Evolutionary conservation across 768 basidiomycete genomes (phyloP), one percentile per base, ranked within the genome.

Genomic region (Kwoniella newhampshirensis): DNA sequence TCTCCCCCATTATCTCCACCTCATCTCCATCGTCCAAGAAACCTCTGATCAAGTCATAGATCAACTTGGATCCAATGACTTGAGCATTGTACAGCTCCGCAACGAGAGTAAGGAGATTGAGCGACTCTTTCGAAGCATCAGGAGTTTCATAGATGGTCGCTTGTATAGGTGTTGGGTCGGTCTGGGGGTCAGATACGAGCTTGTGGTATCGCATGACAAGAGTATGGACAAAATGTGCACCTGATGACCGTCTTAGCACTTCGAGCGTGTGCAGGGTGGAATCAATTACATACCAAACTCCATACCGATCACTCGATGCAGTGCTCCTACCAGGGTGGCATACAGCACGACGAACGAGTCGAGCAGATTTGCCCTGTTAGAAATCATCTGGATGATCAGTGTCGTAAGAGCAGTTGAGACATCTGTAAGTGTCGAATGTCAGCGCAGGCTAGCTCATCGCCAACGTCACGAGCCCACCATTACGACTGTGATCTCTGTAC

Each of bases 41-140:
- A 13, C 81, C 80, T 7, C 88, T 85, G 62, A 98, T 86, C 45
- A 97, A 75, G 70, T 97, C 96, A 77, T 91, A 98, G 44, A 97
- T 78, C n/a, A 98, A 81, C 11, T 87, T 78, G 54, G 86, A 90
- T 2, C 89, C 89, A 51, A 98, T 83, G 21, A 97, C 89, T 77
- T 91, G 89, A 71, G 97, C 92, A 73, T 97, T 97, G 80, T 97
- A 98, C 18, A 99, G 79, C 72, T 97, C 92, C 1, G 91, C 88
- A 20, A 97, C 77, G 21, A 98, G 82, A 1, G 89, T 84, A 39
- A 94, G 81, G 30, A 99, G 78, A 73, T 99, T 98, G 9, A 87
- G 85, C 63, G 86, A 86, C 71, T 94, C 90, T 77, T 98, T 99
- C 27, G 91, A 89, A 5, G 78, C 74, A 77, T 79, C 68, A 20